These are phyloP conservation scores for Trichosporon inkin DNA, from an alignment of 1,284 basidiomycete genomes.

Conservation along the genomic window DNA sequence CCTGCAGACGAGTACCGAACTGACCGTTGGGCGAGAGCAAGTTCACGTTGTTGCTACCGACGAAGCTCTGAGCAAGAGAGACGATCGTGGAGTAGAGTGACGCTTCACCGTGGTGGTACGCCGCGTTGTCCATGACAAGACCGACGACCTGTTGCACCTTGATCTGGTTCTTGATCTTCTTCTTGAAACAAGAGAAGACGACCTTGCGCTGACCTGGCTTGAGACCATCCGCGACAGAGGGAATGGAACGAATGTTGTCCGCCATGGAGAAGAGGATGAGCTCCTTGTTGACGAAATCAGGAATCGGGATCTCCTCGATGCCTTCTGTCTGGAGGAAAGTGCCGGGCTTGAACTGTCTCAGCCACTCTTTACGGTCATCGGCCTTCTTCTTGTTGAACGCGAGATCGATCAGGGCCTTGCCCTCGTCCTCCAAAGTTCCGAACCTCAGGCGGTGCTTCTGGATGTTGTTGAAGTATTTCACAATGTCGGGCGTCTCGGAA, in stretches of 20 bases:
- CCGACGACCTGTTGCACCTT: constrained; percentile 96
- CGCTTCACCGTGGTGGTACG: constrained; percentile 94
- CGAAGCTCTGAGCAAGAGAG: constrained; percentile 87
- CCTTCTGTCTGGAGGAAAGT: constrained; percentile 85
- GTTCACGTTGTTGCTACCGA: constrained; percentile 96
- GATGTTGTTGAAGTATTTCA: constrained; percentile 90
- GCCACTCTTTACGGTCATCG: constrained; percentile 98
- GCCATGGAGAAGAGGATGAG: constrained; percentile 99
- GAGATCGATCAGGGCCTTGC: constrained; percentile 87
- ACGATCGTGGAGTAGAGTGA: constrained; percentile 87
- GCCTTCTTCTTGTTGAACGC: constrained; percentile 99
- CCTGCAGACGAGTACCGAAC: constrained; percentile 84
- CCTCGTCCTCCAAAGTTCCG: constrained; percentile 71
- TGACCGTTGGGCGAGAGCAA: constrained; percentile 86
- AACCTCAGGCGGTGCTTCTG: constrained; percentile 93
- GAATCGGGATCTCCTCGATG: constrained; percentile 76
- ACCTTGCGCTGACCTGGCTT: constrained; percentile 99
- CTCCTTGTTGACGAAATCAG: constrained; percentile 98
- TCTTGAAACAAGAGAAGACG: constrained; percentile 91
- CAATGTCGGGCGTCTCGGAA: constrained; percentile 79
- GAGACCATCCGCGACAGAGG: constrained; percentile 86
- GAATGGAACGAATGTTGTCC: constrained; percentile 93
- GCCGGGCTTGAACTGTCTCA: constrained; percentile 91
- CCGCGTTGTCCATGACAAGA: constrained; percentile 88
- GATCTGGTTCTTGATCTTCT: constrained; percentile 86